phyloP scores from a whole-genome alignment of 345 rosid species.

The Hirschfeldia incana region DNA sequence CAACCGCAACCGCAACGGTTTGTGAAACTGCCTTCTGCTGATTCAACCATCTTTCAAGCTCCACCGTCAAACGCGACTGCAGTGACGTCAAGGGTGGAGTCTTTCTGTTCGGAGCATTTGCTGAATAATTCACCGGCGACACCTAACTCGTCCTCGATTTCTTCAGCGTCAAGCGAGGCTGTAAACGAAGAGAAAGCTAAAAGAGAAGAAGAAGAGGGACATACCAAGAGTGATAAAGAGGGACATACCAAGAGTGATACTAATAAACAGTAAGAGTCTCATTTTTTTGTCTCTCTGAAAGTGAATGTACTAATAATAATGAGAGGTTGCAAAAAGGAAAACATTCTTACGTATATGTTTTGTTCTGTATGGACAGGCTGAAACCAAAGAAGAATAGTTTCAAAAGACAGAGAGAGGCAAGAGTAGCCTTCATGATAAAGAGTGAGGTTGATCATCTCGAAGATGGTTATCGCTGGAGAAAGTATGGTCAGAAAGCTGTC shows the following conservation, averaged over 20 bases:
- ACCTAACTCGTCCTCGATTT: constrained; percentile 80
- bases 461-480: neutral
- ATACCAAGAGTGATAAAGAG: constrained; percentile 30
- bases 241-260: constrained; percentile 38
- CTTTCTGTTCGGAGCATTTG: constrained; percentile 41
- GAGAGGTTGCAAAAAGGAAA: neutral
- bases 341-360: neutral
- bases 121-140: constrained; percentile 64
- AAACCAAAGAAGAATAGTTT: neutral
- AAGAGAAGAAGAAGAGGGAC: constrained; percentile 20
- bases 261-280: constrained; percentile 54
- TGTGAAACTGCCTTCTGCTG: constrained; percentile 15
- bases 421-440: neutral
- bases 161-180: constrained; percentile 79
- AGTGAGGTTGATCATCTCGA: constrained; percentile 2
- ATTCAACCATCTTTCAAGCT: neutral
- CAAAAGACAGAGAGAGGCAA: neutral
- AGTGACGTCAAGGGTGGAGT: constrained; percentile 41
- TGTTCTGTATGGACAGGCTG: neutral
- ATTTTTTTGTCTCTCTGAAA: constrained; percentile 5
- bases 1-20: constrained; percentile 30
- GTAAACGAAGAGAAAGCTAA: constrained; percentile 49
- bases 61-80: constrained; percentile 31
- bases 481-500: neutral
- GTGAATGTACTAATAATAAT: neutral